These are phyloP conservation scores for Orbilia ellipsospora DNA, from an alignment of 2,329 filamentous ascomycete genomes.

Conservation along the genomic window DNA sequence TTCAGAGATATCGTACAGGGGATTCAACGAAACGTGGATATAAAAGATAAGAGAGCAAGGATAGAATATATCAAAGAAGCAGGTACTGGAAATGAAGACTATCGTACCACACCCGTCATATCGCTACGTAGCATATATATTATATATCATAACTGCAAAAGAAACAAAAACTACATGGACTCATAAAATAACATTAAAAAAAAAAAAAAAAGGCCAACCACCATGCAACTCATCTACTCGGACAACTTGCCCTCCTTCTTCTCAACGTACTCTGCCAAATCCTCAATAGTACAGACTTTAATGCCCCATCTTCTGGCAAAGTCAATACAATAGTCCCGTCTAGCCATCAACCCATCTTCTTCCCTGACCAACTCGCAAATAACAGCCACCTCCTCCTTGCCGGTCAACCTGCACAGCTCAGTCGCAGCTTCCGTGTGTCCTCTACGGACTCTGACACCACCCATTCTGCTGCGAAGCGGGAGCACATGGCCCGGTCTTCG, in stretches of 20 bases:
- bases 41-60: too few species aligned
- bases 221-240: conserved; percentile 11
- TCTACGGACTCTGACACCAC: conserved; percentile 80
- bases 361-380: conserved; percentile 95
- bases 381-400: conserved; percentile 79
- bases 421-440: conserved; percentile 95
- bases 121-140: too few species aligned
- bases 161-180: background rate
- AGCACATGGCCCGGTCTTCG: conserved; percentile 89
- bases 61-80: too few species aligned
- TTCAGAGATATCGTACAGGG: too few species aligned
- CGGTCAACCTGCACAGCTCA: conserved; percentile 87
- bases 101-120: too few species aligned
- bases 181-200: background rate
- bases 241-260: conserved; percentile 73
- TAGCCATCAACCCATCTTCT: conserved; percentile 86
- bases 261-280: conserved; percentile 82
- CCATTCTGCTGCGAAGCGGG: conserved; percentile 80
- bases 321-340: conserved; percentile 83
- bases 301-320: conserved; percentile 91
- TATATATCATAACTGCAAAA: too few species aligned
- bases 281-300: conserved; percentile 94
- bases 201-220: conserved; percentile 1
- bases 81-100: too few species aligned
- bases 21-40: too few species aligned